Conservation (phyloP, 352 stramenopile genomes). For the Elongisporangium undulatum region DNA sequence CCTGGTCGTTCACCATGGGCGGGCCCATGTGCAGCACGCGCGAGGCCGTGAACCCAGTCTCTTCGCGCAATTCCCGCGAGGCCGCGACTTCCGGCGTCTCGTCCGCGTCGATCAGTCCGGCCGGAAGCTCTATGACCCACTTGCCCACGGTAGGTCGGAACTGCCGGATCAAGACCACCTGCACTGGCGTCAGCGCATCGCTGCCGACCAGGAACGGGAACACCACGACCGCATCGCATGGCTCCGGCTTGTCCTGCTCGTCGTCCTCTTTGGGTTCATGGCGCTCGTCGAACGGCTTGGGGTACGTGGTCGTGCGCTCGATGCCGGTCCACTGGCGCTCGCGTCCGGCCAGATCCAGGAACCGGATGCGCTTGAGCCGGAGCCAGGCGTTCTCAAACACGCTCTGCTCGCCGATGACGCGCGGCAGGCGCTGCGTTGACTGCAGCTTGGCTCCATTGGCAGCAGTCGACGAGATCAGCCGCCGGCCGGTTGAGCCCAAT, state of each 20-base stretch:
- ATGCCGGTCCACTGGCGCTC: slow-evolving; percentile 61
- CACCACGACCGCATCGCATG: slow-evolving; percentile 68
- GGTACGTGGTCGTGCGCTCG: slow-evolving; percentile 64
- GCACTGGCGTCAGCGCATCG: slow-evolving; percentile 24
- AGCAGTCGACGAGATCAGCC: not conserved
- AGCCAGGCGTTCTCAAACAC: slow-evolving; percentile 69
- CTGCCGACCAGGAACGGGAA: slow-evolving; percentile 59
- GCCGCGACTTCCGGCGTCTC: slow-evolving; percentile 76
- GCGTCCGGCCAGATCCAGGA: slow-evolving; percentile 40
- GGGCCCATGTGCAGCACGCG: slow-evolving; percentile 65
- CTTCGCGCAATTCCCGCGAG: slow-evolving; percentile 82
- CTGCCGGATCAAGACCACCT: slow-evolving; percentile 86
- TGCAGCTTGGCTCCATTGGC: not conserved
- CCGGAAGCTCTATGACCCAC: slow-evolving; percentile 89
- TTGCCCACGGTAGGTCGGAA: slow-evolving; percentile 84
- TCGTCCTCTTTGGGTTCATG: not conserved
- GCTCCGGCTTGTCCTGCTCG: slow-evolving; percentile 6
- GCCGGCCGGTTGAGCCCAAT: not conserved
- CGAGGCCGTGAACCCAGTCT: slow-evolving; percentile 83
- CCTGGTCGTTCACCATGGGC: slow-evolving; percentile 79
- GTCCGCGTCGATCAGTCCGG: slow-evolving; percentile 86
- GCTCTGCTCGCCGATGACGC: slow-evolving; percentile 42
- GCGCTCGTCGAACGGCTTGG: slow-evolving; percentile 9
- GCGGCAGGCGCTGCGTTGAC: slow-evolving; percentile 19
- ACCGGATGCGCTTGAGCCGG: slow-evolving; percentile 61